Percentiles rank a stretch among this genome's conserved stretches.
These are phyloP conservation scores for Mycosphaerella sp. DNA, from an alignment of 2,329 filamentous ascomycete genomes.

Conservation along the genomic window DNA sequence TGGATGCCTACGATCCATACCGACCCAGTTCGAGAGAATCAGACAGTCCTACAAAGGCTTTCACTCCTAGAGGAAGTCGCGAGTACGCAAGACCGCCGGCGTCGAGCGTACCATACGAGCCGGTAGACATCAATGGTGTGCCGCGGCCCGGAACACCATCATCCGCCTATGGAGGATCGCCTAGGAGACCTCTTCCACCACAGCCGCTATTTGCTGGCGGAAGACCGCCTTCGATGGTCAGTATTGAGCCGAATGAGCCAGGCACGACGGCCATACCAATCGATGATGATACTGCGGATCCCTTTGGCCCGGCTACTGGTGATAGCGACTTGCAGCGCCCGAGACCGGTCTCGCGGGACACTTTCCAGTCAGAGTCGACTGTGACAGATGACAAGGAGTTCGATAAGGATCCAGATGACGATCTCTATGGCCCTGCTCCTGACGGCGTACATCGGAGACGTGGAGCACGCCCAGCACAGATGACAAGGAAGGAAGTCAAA, in stretches of 20 bases:
- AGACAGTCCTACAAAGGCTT: constrained; percentile 43
- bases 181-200: constrained; percentile 77
- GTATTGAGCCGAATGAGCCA: constrained; percentile 35
- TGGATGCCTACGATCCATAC: constrained; percentile 60
- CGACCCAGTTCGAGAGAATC: constrained; percentile 48
- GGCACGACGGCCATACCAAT: constrained; percentile 69
- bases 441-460: constrained; percentile 79
- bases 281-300: constrained; percentile 45
- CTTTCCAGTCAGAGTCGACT: constrained; percentile 57
- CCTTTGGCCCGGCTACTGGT: constrained; percentile 61
- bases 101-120: constrained; percentile 70
- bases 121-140: constrained; percentile 79
- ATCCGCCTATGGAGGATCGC: constrained; percentile 80
- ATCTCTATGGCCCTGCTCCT: constrained; percentile 73
- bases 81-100: constrained; percentile 69
- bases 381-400: constrained; percentile 60
- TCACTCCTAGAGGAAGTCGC: constrained; percentile 40
- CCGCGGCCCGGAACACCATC: constrained; percentile 87
- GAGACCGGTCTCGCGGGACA: constrained; percentile 56
- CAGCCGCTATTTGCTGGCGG: constrained; percentile 72
- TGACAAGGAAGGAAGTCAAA: constrained; percentile 87
- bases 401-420: constrained; percentile 48
- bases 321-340: constrained; percentile 49
- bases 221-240: constrained; percentile 38
- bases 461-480: constrained; percentile 79